A percentile compares a stretch with the other conserved stretches of the same genome.
Evolutionary conservation across 345 rosid species (phyloP).

Genomic region (Citrus unshiu): DNA sequence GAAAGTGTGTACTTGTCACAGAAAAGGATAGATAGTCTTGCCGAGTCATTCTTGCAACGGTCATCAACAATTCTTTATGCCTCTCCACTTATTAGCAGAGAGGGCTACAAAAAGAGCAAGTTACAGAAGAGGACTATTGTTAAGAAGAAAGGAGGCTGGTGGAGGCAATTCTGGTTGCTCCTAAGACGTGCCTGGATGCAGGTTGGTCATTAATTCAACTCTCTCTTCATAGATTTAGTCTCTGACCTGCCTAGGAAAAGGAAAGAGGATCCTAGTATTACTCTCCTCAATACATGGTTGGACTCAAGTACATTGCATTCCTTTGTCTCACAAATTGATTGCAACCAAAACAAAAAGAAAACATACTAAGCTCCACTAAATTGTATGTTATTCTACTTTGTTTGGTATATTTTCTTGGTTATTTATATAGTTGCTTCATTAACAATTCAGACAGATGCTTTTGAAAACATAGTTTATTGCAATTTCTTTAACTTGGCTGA

Average conservation of each 20-base stretch:
- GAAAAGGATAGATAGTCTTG: conserved; percentile 87
- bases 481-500: conserved; percentile 1
- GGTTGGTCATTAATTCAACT: conserved; percentile 38
- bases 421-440: conserved; percentile 1
- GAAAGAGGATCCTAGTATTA: background rate
- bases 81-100: conserved; percentile 50
- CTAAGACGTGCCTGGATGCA: conserved; percentile 97
- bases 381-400: background rate
- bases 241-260: background rate
- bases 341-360: background rate
- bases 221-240: conserved; percentile 1
- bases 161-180: conserved; percentile 86
- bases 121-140: conserved; percentile 31
- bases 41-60: conserved; percentile 70
- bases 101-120: conserved; percentile 27
- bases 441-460: background rate
- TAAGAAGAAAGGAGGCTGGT: conserved; percentile 64
- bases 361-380: background rate
- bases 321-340: background rate
- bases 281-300: conserved; percentile 4
- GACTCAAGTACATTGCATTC: background rate
- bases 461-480: conserved; percentile 2
- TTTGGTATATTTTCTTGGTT: background rate
- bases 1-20: conserved; percentile 72
- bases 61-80: conserved; percentile 57